Conservation (phyloP, 768 basidiomycete species). For the Hypholoma fasciculare region DNA sequence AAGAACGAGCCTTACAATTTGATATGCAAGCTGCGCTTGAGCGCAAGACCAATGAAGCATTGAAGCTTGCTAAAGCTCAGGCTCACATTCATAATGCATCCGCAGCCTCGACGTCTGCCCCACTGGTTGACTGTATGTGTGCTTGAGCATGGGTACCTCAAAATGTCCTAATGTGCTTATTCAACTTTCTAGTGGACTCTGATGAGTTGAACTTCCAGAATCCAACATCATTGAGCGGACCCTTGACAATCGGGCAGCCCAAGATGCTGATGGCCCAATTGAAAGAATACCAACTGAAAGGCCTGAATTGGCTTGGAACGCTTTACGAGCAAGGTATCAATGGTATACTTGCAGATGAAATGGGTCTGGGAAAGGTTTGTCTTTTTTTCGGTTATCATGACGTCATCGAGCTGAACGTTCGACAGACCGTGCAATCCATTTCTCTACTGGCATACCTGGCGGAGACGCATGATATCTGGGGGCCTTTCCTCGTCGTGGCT, state of each 20-base stretch:
- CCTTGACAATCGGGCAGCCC: slow-evolving; percentile 86
- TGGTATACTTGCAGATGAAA: slow-evolving; percentile 98
- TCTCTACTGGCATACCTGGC: slow-evolving; percentile 94
- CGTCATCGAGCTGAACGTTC: not conserved
- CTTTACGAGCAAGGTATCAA: slow-evolving; percentile 99
- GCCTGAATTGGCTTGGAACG: slow-evolving; percentile 96
- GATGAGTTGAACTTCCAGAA: slow-evolving; percentile 99
- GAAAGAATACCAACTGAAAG: slow-evolving; percentile 98
- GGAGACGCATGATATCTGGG: slow-evolving; percentile 98
- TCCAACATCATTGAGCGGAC: slow-evolving; percentile 85
- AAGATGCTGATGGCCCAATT: slow-evolving; percentile 95
- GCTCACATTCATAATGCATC: slow-evolving; percentile 38
- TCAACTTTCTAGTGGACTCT: slow-evolving; percentile 67
- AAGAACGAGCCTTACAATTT: slow-evolving; percentile 79
- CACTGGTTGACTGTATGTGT: slow-evolving; percentile 72
- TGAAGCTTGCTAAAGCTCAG: slow-evolving; percentile 63
- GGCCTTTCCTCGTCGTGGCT: slow-evolving; percentile 96
- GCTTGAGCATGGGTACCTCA: slow-evolving; percentile 16
- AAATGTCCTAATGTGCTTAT: not conserved
- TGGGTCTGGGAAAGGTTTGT: slow-evolving; percentile 89
- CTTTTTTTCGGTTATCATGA: not conserved
- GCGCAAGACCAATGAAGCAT: slow-evolving; percentile 77
- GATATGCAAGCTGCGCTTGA: slow-evolving; percentile 82
- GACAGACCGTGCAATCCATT: slow-evolving; percentile 94
- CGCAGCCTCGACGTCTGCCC: slow-evolving; percentile 30